Evolutionary conservation across 176 grass and related monocot genomes (phyloP).

Genomic region (Calamus simplicifolius): DNA sequence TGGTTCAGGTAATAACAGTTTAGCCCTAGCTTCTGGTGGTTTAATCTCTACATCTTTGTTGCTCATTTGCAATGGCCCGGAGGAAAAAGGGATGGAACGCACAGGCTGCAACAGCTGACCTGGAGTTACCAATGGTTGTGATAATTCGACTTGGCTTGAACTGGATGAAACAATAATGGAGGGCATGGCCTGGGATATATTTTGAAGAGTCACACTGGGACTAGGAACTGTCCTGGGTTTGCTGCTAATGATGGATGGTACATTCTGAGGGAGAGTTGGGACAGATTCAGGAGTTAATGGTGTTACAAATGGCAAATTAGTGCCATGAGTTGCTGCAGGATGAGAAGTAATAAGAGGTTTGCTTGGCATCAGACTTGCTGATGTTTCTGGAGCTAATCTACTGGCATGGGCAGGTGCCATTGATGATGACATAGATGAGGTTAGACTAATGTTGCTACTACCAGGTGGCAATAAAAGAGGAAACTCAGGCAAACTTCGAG

Average conservation of each 20-base stretch:
- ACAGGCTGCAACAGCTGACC: slow-evolving; percentile 45
- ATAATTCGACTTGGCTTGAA: slow-evolving; percentile 32
- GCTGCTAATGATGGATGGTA: slow-evolving; percentile 25
- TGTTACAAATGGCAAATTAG: slow-evolving; percentile 32
- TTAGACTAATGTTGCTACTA: slow-evolving; percentile 33
- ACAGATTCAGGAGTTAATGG: slow-evolving; percentile 34
- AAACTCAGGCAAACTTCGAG: slow-evolving; percentile 66
- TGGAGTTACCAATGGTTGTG: slow-evolving; percentile 37
- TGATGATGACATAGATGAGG: slow-evolving; percentile 26
- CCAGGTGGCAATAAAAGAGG: slow-evolving; percentile 50
- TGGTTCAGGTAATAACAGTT: slow-evolving; percentile 50
- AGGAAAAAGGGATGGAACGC: slow-evolving; percentile 37
- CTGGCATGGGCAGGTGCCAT: slow-evolving; percentile 30
- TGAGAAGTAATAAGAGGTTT: slow-evolving; percentile 27
- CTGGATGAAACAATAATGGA: slow-evolving; percentile 29
- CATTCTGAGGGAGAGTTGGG: slow-evolving; percentile 13
- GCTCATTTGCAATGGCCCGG: slow-evolving; percentile 34
- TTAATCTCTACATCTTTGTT: slow-evolving; percentile 31
- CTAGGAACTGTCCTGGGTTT: slow-evolving; percentile 32
- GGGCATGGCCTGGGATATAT: slow-evolving; percentile 31
- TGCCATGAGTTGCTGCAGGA: slow-evolving; percentile 28
- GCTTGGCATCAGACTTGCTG: slow-evolving; percentile 33
- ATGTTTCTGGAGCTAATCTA: slow-evolving; percentile 44
- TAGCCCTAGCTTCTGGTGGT: slow-evolving; percentile 28
- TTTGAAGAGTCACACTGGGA: slow-evolving; percentile 35